Evolutionary conservation across 352 stramenopile species (phyloP), one percentile per base, ranked within the genome.

Genomic region (Phytophthora pluvialis): DNA sequence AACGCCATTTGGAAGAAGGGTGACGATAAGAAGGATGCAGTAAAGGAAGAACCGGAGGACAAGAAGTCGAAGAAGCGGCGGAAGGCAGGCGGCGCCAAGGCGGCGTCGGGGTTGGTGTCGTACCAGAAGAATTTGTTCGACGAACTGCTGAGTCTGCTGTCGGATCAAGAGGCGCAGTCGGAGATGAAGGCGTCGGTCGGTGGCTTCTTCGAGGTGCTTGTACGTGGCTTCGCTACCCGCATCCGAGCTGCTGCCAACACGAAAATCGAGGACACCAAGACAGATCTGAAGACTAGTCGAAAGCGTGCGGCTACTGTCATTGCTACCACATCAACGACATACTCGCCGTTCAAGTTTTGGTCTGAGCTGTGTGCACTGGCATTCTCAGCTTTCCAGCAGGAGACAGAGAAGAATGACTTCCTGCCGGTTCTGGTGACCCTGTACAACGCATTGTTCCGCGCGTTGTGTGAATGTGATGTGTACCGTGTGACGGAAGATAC

Each of bases 311-410:
- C 84, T 9, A 90, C 78, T 4, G 84, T 94, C 35, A 92, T 94
- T 62, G 81, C 84, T 15, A 82, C 79, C 0, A 87, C 82, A 4
- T 89, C 84, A 5, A 91, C 86, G 13, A 83, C 73, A 15, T 91
- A 88, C 58, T 92, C 88, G 13, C 83, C 88, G 11, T 96, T 96
- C 69, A 90, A 91, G 52, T 96, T 96, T 51, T 96, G 88, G 88
- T 83, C 85, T 3, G 88, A 96, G 49, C 69, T 94, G 15, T 93
- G 78, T 29, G 88, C 80, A 0, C 80, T 94, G 13, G 69, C 70
- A 0, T 89, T 81, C 47, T 57, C 63, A 21, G 72, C 80, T 29
- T 85, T 76, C 38, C 48, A 91, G 25, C 62, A 78, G 10, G 53
- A 76, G 15, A 10, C n/a, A 49, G 29, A 54, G 25, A 69, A 70